phyloP scores from a whole-genome alignment of 805 yeast genomes.

The Ogataea henricii region DNA sequence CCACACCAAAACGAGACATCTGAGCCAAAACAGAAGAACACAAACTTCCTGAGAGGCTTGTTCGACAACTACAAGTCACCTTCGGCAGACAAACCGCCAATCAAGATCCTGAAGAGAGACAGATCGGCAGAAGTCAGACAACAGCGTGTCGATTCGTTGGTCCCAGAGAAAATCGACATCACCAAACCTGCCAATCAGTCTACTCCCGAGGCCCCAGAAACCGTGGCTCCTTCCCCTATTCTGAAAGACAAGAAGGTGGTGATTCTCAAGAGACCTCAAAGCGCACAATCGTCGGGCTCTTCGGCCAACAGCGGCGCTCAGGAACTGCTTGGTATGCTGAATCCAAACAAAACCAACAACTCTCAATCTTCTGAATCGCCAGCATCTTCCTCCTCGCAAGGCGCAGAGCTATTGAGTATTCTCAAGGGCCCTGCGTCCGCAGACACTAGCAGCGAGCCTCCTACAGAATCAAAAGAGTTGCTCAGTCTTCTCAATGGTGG shows the following conservation, averaged over 20 bases:
- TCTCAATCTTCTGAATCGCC: neutral
- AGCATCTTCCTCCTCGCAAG: slow-evolving; percentile 5
- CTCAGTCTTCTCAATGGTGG: neutral
- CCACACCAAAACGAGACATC: neutral
- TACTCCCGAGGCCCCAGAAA: slow-evolving; percentile 1
- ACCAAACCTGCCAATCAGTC: slow-evolving; percentile 19
- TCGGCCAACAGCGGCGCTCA: slow-evolving; percentile 1
- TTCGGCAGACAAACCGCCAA: neutral
- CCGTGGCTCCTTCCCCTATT: slow-evolving; percentile 5
- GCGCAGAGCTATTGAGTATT: slow-evolving; percentile 16
- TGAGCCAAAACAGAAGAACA: slow-evolving; percentile 10
- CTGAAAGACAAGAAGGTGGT: slow-evolving; percentile 12
- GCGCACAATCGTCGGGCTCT: slow-evolving; percentile 1
- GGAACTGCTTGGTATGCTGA: slow-evolving; percentile 8
- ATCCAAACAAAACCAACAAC: neutral
- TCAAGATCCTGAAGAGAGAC: slow-evolving; percentile 21
- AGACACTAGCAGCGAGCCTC: neutral
- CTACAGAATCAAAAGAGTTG: neutral
- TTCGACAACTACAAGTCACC: slow-evolving; percentile 18
- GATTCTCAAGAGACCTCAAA: slow-evolving; percentile 15
- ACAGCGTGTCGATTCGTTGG: neutral
- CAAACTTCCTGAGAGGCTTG: slow-evolving; percentile 21
- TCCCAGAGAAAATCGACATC: slow-evolving; percentile 11
- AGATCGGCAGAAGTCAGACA: neutral
- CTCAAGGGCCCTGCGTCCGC: slow-evolving; percentile 13